Evolutionary conservation across 164 flowering plant genomes (phyloP).

Genomic region (Nelumbo lutea): DNA sequence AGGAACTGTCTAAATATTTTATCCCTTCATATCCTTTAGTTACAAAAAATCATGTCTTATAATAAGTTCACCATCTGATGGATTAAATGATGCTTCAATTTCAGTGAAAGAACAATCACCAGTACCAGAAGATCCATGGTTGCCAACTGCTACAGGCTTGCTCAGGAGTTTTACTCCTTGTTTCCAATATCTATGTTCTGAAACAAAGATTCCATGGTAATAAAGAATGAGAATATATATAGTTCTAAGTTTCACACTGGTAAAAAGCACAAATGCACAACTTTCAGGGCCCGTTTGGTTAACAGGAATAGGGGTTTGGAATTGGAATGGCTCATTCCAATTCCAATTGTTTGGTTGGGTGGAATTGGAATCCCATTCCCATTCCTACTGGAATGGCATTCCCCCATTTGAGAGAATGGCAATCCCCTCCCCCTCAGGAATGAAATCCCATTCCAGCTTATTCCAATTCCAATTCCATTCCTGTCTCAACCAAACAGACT

Average conservation of each 20-base stretch:
- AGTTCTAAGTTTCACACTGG: no score
- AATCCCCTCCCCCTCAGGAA: neutral
- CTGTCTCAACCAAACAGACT: no score
- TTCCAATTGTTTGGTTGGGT: no score
- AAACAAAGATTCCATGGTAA: conserved; percentile 3
- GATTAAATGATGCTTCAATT: conserved; percentile 58
- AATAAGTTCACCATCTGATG: conserved; percentile 52
- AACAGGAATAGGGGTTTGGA: no score
- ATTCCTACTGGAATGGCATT: no score
- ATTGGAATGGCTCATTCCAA: no score
- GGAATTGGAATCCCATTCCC: no score
- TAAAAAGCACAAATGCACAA: neutral
- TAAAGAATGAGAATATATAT: neutral
- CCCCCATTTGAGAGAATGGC: neutral
- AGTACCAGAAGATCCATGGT: conserved; percentile 9
- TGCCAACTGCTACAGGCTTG: conserved; percentile 42
- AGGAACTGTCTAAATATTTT: neutral
- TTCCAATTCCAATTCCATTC: no score
- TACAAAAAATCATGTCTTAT: conserved; percentile 31
- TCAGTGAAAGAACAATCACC: conserved; percentile 24
- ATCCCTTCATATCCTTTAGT: neutral
- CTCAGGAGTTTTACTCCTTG: conserved; percentile 89
- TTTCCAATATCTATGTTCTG: conserved; percentile 76
- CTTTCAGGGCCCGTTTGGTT: no score
- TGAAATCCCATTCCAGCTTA: no score